Conservation (phyloP, 2,329 filamentous ascomycete genomes). For the Penicillium sp. region DNA sequence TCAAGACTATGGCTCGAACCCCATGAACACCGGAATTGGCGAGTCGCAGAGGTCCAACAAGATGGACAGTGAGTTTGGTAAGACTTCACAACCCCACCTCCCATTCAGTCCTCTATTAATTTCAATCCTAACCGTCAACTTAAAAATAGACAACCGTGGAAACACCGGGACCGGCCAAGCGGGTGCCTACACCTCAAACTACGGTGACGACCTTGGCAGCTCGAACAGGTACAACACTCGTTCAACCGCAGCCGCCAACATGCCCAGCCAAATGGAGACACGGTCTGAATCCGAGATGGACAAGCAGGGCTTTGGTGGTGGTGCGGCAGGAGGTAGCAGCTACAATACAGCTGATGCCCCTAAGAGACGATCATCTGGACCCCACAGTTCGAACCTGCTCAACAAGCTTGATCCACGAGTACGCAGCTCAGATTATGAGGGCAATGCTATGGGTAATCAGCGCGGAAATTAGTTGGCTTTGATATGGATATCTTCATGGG, state of each 20-base stretch:
- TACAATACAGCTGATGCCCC: slow-evolving; percentile 10
- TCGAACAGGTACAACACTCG: slow-evolving; percentile 4
- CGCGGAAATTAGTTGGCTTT: slow-evolving; percentile 14
- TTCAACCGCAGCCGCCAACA: slow-evolving; percentile 38
- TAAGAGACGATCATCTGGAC: slow-evolving; percentile 32
- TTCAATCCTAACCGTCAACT: neutral
- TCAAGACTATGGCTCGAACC: neutral
- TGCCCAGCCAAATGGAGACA: slow-evolving; percentile 55
- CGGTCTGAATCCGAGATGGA: slow-evolving; percentile 55
- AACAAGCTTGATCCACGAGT: slow-evolving; percentile 43
- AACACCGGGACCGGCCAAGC: slow-evolving; percentile 1
- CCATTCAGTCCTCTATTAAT: neutral
- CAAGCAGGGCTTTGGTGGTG: slow-evolving; percentile 14
- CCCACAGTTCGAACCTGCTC: slow-evolving; percentile 45
- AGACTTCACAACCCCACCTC: neutral
- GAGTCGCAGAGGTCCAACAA: neutral
- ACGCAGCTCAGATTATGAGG: slow-evolving; percentile 12
- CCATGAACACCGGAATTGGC: neutral
- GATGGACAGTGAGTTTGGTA: slow-evolving; percentile 1
- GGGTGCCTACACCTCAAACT: slow-evolving; percentile 15
- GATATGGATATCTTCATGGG: neutral
- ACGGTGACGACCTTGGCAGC: slow-evolving; percentile 29
- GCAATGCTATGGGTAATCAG: slow-evolving; percentile 8
- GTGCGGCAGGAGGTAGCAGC: slow-evolving; percentile 13
- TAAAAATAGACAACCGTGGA: neutral